phyloP scores from a whole-genome alignment of 805 yeast genomes.

The Dipodascopsis uninucleata region DNA sequence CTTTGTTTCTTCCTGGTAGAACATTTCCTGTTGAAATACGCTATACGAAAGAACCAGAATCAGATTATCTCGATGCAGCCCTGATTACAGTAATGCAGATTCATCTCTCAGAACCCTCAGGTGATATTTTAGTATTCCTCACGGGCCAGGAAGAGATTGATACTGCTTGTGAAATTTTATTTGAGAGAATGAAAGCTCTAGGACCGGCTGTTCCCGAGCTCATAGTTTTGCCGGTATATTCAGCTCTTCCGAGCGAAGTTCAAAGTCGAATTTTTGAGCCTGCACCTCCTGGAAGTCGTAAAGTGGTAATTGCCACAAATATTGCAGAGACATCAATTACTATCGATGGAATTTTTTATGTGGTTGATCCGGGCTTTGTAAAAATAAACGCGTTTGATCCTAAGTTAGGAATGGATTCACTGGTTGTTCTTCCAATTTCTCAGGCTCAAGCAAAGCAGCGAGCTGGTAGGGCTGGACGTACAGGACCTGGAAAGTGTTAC shows the following conservation, averaged over 20 bases:
- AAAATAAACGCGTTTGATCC: constrained; percentile 90
- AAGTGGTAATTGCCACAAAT: constrained; percentile 90
- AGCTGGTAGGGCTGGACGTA: constrained; percentile 97
- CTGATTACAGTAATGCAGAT: constrained; percentile 83
- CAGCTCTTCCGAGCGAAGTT: constrained; percentile 80
- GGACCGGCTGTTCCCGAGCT: constrained; percentile 59
- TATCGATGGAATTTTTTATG: constrained; percentile 91
- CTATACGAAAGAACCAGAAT: constrained; percentile 82
- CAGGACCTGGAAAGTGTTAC: constrained; percentile 94
- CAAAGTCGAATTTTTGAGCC: constrained; percentile 82
- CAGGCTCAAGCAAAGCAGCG: constrained; percentile 95
- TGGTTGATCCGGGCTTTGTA: constrained; percentile 91
- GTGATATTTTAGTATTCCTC: constrained; percentile 84
- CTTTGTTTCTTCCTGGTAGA: constrained; percentile 86
- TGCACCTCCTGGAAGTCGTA: constrained; percentile 73
- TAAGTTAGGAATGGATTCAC: constrained; percentile 79
- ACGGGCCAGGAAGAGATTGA: constrained; percentile 98
- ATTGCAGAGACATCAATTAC: constrained; percentile 97
- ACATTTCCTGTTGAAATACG: constrained; percentile 86
- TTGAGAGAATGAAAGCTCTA: constrained; percentile 60
- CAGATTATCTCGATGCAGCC: constrained; percentile 87
- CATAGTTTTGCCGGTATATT: constrained; percentile 81
- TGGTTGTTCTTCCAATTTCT: constrained; percentile 83
- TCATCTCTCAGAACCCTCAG: constrained; percentile 63
- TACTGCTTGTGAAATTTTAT: constrained; percentile 67